phyloP scores from a whole-genome alignment of 163 green algal genomes.

The Prototheca wickerhamii region DNA sequence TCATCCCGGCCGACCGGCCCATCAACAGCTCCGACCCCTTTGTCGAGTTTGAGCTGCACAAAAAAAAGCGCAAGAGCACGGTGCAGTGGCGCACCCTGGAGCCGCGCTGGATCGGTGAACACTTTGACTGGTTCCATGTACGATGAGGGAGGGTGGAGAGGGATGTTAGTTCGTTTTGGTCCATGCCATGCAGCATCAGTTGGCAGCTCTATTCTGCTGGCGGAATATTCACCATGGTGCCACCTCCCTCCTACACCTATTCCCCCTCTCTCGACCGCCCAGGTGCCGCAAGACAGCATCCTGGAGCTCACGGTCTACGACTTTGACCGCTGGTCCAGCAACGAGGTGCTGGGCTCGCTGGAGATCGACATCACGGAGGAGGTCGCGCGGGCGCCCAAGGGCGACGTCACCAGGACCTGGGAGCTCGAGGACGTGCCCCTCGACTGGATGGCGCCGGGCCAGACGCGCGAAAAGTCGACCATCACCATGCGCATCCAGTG shows the following conservation, averaged over 20 bases:
- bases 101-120: conserved; percentile 28
- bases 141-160: background rate
- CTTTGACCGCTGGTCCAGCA: conserved; percentile 23
- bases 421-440: conserved; percentile 17
- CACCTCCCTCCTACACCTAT: too few relatives aligned
- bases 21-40: conserved; percentile 34
- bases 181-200: background rate
- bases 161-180: background rate
- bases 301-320: conserved; percentile 36
- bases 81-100: conserved; percentile 18
- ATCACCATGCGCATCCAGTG: conserved; percentile 48
- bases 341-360: conserved; percentile 26
- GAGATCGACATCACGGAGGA: conserved; percentile 34
- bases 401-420: conserved; percentile 25
- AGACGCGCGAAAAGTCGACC: conserved; percentile 9
- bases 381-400: conserved; percentile 11
- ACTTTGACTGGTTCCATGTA: conserved; percentile 45
- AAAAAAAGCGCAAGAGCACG: conserved; percentile 17
- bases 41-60: conserved; percentile 29
- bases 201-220: too few relatives aligned
- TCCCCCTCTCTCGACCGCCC: background rate
- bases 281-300: conserved; percentile 21
- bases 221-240: too few relatives aligned
- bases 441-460: conserved; percentile 15
- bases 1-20: conserved; percentile 21